Evolutionary conservation across 148 eudicot genomes (phyloP), one percentile per base, ranked within the genome.

Genomic region (Vaccinium darrowii): DNA sequence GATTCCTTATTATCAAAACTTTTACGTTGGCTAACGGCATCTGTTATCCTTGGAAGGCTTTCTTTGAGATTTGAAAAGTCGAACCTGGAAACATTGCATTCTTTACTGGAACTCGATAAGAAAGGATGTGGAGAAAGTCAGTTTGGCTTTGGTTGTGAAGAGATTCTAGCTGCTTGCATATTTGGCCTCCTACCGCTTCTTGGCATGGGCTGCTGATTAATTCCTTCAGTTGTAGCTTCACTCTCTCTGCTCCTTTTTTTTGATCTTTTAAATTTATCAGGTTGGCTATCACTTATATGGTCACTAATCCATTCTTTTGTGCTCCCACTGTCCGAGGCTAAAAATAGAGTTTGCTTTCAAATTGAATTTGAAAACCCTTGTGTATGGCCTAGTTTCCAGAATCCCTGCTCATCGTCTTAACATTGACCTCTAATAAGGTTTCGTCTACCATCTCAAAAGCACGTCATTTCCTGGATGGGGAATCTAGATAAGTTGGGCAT

Each of bases 21-120:
- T 85, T 81, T 95, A 79, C 93, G 93, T 19, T 97, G 99, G 99
- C 88, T 97, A 75, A 90, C 92, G 75, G 99, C 98, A 65, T 93
- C 98, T 39, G 92, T 90, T 69, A 90, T 97, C 57, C 87, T 90
- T 52, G 91, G 91, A 83, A 87, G 84, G 83, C 86, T 87, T 78
- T 91, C 94, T 58, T 81, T 49, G 81, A 89, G 87, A 56, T 83
- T 52, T 43, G 89, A 80, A 33, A 85, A 58, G 77, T 69, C 90
- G 25, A 83, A 82, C 81, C 77, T 56, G 79, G 86, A 83, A 81
- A 90, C 90, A 81, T 85, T 96, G 88, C 86, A 88, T 21, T 90
- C 93, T 81, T 87, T 93, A 80, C 77, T 94, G 67, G 85, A 86
- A 82, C 84, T 53, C 23, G 11, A 47, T 36, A 84, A 86, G 82